Base-by-base conservation (phyloP, 2,329 filamentous ascomycete species). In the Alternaria longipes region DNA sequence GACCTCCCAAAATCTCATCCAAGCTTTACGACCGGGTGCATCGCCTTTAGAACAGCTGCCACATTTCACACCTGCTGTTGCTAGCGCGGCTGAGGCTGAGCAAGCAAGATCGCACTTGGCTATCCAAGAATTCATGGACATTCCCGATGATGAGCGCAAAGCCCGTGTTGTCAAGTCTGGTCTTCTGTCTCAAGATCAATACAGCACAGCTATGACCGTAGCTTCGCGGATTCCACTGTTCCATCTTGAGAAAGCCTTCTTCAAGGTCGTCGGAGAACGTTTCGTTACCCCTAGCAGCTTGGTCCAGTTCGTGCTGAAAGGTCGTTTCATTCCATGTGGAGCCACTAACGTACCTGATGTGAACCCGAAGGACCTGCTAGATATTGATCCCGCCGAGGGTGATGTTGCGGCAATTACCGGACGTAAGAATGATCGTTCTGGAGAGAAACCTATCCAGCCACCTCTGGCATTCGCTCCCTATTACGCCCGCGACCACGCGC, bases 261-360 rank as follows among this genome's bases (percentile, higher is more conserved):
- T 99, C 88, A 99, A 99, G 84, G 96, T 99, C 46, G 90, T 93
- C 54, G 95, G 95, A 75, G 96, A 99, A 81, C 92, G 91, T 68
- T 91, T 90, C 78, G 92, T 99, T 74, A 97, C 94, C 32, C 94
- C 95, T 7, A 92, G 91, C 60, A 97, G 93, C 58, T 86, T 99
- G 38, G 94, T 98, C 22, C 94, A 94, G 64, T 90, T 99, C 30
- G 93, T 99, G 53, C 89, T 99, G 77, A 99, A 99, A 84, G 93
- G 91, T 32, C 93, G 95, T 57, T 91, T 98, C 75, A 89, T 98
- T 49, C 95, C 95, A 6, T 94, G 95, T 4, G 94, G 94, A 46
- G 90, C 88, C 66, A 86, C 87, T 24, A 84, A 91, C 54, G 84
- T 97, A 7, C 93, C 95, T 5, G 83, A 86, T 42, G 84, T 97